phyloP scores from a whole-genome alignment of 2,329 filamentous ascomycete species.

The Apiospora aurea region DNA sequence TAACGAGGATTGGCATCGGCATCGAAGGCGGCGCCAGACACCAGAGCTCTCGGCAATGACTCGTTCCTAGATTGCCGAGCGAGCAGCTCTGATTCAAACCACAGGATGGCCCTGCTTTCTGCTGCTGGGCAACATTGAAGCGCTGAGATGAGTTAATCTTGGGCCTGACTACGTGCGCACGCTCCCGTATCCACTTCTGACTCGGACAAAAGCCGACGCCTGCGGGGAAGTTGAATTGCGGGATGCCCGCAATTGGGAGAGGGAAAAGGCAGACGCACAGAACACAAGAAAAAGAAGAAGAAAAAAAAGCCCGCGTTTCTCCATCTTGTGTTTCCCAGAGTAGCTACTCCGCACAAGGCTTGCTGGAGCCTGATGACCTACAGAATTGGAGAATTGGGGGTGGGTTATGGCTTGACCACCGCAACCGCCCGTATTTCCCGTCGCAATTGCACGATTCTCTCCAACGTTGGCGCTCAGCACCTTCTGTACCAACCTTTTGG shows the following conservation, averaged over 20 bases:
- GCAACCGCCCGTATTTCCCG: neutral
- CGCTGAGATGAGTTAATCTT: constrained; percentile 1
- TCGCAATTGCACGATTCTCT: neutral
- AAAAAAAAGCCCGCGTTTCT: neutral
- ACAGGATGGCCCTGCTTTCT: neutral
- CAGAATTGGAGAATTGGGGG: constrained; percentile 13
- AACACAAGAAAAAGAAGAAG: neutral
- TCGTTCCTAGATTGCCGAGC: constrained; percentile 7
- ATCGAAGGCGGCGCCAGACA: neutral
- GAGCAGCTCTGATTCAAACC: constrained; percentile 1
- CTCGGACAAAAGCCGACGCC: neutral
- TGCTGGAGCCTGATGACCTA: constrained; percentile 12
- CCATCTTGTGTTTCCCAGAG: neutral
- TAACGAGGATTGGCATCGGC: constrained; percentile 1
- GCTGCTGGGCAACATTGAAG: neutral
- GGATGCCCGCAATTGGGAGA: neutral
- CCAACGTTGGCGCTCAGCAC: neutral
- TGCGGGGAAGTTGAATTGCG: constrained; percentile 5
- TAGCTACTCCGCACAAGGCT: constrained; percentile 18
- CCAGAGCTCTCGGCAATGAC: constrained; percentile 1
- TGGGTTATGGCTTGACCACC: neutral
- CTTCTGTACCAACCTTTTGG: neutral
- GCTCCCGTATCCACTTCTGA: constrained; percentile 8
- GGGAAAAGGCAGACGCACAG: neutral
- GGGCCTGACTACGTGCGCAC: neutral